Percentiles rank a stretch among this genome's conserved stretches.
These are phyloP conservation scores for Daldinia caldariorum DNA, from an alignment of 495 filamentous ascomycete species.

Conservation along the genomic window DNA sequence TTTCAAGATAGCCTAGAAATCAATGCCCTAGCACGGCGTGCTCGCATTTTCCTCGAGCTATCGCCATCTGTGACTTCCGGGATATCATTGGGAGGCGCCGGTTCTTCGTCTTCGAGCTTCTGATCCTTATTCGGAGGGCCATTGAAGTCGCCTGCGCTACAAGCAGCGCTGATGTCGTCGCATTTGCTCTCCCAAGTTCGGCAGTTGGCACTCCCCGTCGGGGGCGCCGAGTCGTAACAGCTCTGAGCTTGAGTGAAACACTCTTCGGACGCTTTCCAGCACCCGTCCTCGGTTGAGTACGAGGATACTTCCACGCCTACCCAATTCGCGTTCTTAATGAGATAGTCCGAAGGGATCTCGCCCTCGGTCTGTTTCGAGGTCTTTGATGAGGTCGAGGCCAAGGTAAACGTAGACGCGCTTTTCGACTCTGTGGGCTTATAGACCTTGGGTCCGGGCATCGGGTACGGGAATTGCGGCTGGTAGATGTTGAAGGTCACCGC, in stretches of 20 bases:
- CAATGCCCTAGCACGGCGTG: conserved; percentile 13
- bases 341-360: conserved; percentile 61
- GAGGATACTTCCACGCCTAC: conserved; percentile 66
- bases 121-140: conserved; percentile 69
- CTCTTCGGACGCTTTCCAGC: conserved; percentile 62
- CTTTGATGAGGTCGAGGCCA: conserved; percentile 13
- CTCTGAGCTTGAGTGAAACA: conserved; percentile 66
- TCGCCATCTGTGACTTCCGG: conserved; percentile 27
- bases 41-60: conserved; percentile 9
- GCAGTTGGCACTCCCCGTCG: conserved; percentile 68
- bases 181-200: conserved; percentile 69
- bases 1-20: conserved; percentile 7
- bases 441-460: conserved; percentile 65
- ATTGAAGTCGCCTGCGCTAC: conserved; percentile 57
- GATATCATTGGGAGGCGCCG: conserved; percentile 30
- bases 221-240: conserved; percentile 67
- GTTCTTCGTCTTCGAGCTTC: conserved; percentile 46
- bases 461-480: conserved; percentile 59
- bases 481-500: conserved; percentile 73
- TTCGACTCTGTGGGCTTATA: conserved; percentile 51
- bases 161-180: conserved; percentile 58
- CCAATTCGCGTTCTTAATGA: conserved; percentile 77
- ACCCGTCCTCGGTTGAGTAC: conserved; percentile 65
- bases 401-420: conserved; percentile 3
- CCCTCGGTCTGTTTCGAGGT: conserved; percentile 51